These are phyloP conservation scores for Salicornia ramosissima DNA, from an alignment of 148 eudicot genomes.

Conservation along the genomic window DNA sequence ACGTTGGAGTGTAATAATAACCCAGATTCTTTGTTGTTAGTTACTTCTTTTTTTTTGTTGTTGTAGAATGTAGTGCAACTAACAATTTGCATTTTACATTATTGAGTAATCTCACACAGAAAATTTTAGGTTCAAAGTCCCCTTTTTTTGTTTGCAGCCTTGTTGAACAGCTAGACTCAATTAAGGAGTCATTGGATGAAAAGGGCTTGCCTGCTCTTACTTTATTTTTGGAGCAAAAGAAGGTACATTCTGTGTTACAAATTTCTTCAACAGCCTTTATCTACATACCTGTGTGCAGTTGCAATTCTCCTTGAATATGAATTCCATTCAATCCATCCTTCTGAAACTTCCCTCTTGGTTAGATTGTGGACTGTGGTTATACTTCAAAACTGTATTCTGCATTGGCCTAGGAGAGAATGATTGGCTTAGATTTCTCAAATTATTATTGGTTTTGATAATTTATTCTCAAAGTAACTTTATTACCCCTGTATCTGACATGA, in stretches of 20 bases:
- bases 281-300: not conserved
- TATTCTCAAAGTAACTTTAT: too few relatives aligned
- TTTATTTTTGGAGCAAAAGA: conserved; percentile 64
- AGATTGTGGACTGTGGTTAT: not conserved
- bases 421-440: not conserved
- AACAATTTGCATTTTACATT: not conserved
- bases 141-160: conserved; percentile 50
- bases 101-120: not conserved
- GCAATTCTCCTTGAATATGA: not conserved
- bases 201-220: conserved; percentile 45
- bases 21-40: not conserved
- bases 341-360: not conserved
- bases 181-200: conserved; percentile 72
- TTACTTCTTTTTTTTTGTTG: not conserved
- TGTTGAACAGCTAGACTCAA: conserved; percentile 80
- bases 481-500: too few relatives aligned
- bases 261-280: not conserved
- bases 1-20: not conserved
- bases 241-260: conserved; percentile 37
- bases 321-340: not conserved
- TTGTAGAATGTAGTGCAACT: not conserved
- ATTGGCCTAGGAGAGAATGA: not conserved
- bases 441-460: not conserved
- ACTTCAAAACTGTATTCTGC: not conserved
- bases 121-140: conserved; percentile 5